phyloP scores from a whole-genome alignment of 495 filamentous ascomycete genomes.

The Pseudoneurospora amorphoporcata region DNA sequence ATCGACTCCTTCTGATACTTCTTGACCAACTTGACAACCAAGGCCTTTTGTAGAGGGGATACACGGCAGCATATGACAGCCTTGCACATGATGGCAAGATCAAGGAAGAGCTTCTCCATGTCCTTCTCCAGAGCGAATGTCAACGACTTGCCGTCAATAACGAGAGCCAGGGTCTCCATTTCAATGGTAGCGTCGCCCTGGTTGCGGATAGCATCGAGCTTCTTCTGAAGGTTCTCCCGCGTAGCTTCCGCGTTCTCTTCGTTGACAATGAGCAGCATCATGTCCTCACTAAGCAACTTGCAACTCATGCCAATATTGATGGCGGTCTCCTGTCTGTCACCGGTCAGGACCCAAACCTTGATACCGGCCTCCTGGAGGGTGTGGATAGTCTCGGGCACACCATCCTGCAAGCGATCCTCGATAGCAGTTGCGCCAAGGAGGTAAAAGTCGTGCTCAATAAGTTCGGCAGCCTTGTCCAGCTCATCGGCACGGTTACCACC shows the following conservation, averaged over 20 bases:
- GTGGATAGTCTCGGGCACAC: slow-evolving; percentile 97
- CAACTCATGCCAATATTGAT: slow-evolving; percentile 99
- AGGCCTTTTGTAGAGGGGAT: slow-evolving; percentile 94
- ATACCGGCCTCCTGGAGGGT: slow-evolving; percentile 95
- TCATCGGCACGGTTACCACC: slow-evolving; percentile 88
- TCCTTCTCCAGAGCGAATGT: slow-evolving; percentile 92
- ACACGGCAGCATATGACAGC: slow-evolving; percentile 99
- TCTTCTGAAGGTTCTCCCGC: slow-evolving; percentile 79
- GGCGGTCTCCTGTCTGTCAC: slow-evolving; percentile 95
- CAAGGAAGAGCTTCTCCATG: slow-evolving; percentile 86
- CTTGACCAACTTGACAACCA: slow-evolving; percentile 98
- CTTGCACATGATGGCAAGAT: slow-evolving; percentile 92
- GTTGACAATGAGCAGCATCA: slow-evolving; percentile 95
- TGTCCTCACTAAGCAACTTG: slow-evolving; percentile 96
- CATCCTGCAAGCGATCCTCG: slow-evolving; percentile 93
- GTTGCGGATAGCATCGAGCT: slow-evolving; percentile 73
- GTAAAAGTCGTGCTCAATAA: slow-evolving; percentile 87
- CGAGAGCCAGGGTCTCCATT: slow-evolving; percentile 78
- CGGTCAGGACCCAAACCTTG: slow-evolving; percentile 98
- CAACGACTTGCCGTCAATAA: slow-evolving; percentile 93
- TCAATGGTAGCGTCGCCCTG: slow-evolving; percentile 66
- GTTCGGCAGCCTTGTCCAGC: slow-evolving; percentile 91
- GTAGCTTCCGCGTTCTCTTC: slow-evolving; percentile 71
- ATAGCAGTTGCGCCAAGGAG: slow-evolving; percentile 95
- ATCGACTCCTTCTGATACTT: slow-evolving; percentile 79